These are phyloP conservation scores for Cladophialophora chaetospira DNA, from an alignment of 2,329 filamentous ascomycete genomes.

Conservation along the genomic window DNA sequence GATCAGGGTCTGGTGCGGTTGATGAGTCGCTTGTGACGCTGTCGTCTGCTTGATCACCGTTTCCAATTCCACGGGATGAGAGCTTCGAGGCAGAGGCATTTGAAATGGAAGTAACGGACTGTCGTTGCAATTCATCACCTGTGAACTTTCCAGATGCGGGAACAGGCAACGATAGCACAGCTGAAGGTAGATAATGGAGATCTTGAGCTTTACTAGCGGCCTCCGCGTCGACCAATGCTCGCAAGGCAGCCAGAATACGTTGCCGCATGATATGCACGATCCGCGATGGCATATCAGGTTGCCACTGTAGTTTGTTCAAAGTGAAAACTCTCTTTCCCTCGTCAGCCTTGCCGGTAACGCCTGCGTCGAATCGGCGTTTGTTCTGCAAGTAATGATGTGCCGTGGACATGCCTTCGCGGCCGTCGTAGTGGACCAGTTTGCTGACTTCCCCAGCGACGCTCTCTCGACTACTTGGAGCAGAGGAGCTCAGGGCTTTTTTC, in stretches of 20 bases:
- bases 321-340: neutral
- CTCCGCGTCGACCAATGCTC: slow-evolving; percentile 11
- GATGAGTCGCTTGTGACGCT: too few species aligned
- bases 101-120: too few species aligned
- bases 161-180: slow-evolving; percentile 8
- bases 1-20: neutral
- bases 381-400: slow-evolving; percentile 24
- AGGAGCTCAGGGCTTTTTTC: neutral
- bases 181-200: neutral
- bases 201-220: neutral
- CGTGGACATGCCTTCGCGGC: slow-evolving; percentile 2
- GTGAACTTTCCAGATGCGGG: slow-evolving; percentile 4
- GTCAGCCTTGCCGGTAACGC: neutral
- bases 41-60: too few species aligned
- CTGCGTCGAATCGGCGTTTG: slow-evolving; percentile 10
- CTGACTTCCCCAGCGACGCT: neutral
- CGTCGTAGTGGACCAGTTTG: slow-evolving; percentile 10
- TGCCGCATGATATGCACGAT: slow-evolving; percentile 26
- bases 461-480: neutral
- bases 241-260: slow-evolving; percentile 23
- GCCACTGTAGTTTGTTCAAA: slow-evolving; percentile 27
- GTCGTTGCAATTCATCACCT: too few species aligned
- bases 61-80: too few species aligned
- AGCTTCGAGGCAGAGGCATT: too few species aligned
- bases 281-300: slow-evolving; percentile 24